These are phyloP conservation scores for Suillus sp. DNA, from an alignment of 768 basidiomycete genomes.

Conservation along the genomic window DNA sequence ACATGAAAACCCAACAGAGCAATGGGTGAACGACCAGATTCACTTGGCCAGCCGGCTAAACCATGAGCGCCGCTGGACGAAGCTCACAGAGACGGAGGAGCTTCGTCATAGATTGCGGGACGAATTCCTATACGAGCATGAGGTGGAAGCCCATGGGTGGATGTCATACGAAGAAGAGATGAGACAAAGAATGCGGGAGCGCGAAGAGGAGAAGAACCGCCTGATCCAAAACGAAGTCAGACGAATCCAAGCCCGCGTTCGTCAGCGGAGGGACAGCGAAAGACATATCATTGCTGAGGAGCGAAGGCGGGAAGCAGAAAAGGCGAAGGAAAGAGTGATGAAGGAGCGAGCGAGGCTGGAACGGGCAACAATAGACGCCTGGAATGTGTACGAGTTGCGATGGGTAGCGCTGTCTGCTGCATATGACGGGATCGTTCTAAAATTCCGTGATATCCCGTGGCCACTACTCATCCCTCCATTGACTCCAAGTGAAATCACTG, in stretches of 20 bases:
- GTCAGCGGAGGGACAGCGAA: constrained; percentile 52
- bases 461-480: constrained; percentile 51
- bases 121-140: constrained; percentile 53
- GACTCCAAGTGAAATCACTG: constrained; percentile 50
- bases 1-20: constrained; percentile 54
- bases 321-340: constrained; percentile 44
- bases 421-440: constrained; percentile 42
- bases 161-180: constrained; percentile 52
- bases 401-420: constrained; percentile 57
- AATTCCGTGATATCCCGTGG: constrained; percentile 74
- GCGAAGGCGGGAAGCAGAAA: constrained; percentile 38
- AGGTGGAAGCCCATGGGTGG: constrained; percentile 53
- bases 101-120: constrained; percentile 49
- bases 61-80: constrained; percentile 24
- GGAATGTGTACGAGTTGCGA: constrained; percentile 63
- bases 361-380: constrained; percentile 53
- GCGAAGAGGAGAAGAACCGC: constrained; percentile 43
- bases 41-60: constrained; percentile 37
- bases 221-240: constrained; percentile 56
- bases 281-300: constrained; percentile 50
- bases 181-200: constrained; percentile 46
- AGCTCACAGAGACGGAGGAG: constrained; percentile 31
- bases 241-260: constrained; percentile 55
- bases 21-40: constrained; percentile 64
- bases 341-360: constrained; percentile 45